These are phyloP conservation scores for Cryptosporidium canis DNA, from an alignment of 169 alveolate species.

Conservation along the genomic window DNA sequence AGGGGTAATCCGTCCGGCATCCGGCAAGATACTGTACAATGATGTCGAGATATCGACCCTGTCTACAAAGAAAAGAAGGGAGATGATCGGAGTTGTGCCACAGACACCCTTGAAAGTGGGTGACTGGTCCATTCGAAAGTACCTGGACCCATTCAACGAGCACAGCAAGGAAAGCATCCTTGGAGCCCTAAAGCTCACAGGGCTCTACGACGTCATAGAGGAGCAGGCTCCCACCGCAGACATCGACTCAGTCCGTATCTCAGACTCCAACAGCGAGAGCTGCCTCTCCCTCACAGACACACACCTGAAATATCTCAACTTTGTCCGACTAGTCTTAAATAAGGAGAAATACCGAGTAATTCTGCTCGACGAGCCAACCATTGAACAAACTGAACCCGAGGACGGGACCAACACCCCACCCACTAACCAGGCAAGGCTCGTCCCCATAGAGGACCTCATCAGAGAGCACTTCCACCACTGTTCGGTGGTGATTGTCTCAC, in stretches of 20 bases:
- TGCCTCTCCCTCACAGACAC: neutral
- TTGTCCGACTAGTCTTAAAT: slow-evolving; percentile 23
- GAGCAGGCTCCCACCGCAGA: neutral
- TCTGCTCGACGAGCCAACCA: slow-evolving; percentile 27
- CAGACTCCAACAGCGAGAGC: neutral
- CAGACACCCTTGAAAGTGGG: slow-evolving; percentile 1
- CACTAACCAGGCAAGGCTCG: neutral
- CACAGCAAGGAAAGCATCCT: neutral
- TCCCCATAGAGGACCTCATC: slow-evolving; percentile 42
- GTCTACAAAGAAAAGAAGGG: neutral
- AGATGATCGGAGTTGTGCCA: slow-evolving; percentile 20
- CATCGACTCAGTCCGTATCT: slow-evolving; percentile 5
- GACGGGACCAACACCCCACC: neutral
- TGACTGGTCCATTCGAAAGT: slow-evolving; percentile 41
- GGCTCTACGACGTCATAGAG: neutral
- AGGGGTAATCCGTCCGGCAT: neutral
- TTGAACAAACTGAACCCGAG: neutral
- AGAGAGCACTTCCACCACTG: slow-evolving; percentile 26
- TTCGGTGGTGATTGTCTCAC: slow-evolving; percentile 23
- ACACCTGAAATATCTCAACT: slow-evolving; percentile 10
- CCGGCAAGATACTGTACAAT: neutral
- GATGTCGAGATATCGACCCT: slow-evolving; percentile 3
- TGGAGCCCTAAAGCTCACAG: neutral
- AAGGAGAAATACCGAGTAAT: neutral
- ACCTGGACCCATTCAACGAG: slow-evolving; percentile 15